Conservation (phyloP, 257 asterid species). For the Solanum ahanhuiri region DNA sequence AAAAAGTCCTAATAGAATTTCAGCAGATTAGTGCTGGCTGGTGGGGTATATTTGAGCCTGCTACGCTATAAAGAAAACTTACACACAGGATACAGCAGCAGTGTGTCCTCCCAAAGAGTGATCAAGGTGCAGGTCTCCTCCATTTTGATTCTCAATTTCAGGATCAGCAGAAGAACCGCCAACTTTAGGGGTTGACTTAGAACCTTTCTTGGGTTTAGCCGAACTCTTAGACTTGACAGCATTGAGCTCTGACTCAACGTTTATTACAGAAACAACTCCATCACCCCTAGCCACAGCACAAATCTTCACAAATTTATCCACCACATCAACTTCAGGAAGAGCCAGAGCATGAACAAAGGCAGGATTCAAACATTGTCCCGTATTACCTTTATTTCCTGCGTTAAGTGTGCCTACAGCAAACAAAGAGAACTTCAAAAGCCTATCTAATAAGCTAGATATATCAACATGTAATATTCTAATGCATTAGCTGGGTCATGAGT, state of each 20-base stretch:
- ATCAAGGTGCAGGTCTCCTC: slow-evolving; percentile 46
- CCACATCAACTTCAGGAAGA: slow-evolving; percentile 72
- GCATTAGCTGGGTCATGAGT: neutral
- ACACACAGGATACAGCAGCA: slow-evolving; percentile 91
- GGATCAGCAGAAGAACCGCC: slow-evolving; percentile 17
- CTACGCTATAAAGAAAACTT: slow-evolving; percentile 19
- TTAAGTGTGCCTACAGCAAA: slow-evolving; percentile 21
- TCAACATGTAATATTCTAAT: neutral
- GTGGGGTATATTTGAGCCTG: neutral
- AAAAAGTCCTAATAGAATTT: slow-evolving; percentile 48
- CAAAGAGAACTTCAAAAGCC: neutral
- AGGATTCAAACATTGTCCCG: slow-evolving; percentile 74
- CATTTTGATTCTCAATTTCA: slow-evolving; percentile 12
- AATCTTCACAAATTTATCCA: slow-evolving; percentile 64
- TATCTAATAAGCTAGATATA: neutral
- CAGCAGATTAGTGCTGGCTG: neutral
- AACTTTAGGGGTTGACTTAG: slow-evolving; percentile 25
- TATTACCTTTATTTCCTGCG: slow-evolving; percentile 33
- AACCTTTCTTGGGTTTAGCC: slow-evolving; percentile 31
- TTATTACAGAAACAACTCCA: slow-evolving; percentile 61
- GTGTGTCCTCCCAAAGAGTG: slow-evolving; percentile 72
- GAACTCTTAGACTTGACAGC: slow-evolving; percentile 36
- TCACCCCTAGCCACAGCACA: slow-evolving; percentile 92
- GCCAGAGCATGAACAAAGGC: slow-evolving; percentile 75
- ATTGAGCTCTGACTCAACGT: slow-evolving; percentile 49